Conservation (phyloP, 2,329 filamentous ascomycete species). For the Penicillium decumbens region DNA sequence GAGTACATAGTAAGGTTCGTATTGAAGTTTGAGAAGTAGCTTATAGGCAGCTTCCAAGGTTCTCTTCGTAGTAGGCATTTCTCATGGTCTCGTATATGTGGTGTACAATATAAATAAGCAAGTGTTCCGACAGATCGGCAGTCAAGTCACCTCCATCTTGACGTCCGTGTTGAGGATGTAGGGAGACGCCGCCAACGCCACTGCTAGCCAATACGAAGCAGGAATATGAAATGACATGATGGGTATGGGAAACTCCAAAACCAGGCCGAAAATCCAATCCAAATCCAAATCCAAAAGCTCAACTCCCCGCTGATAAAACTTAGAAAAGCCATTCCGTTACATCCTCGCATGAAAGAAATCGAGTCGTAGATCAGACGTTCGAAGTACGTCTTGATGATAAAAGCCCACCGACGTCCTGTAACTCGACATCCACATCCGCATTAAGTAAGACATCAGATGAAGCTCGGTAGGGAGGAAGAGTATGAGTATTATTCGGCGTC, state of each 20-base stretch:
- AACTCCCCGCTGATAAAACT: neutral
- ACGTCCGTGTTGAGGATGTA: neutral
- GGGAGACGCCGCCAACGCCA: slow-evolving; percentile 11
- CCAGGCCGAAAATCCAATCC: neutral
- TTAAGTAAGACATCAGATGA: slow-evolving; percentile 19
- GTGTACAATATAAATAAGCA: slow-evolving; percentile 4
- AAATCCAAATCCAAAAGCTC: neutral
- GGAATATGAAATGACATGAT: neutral
- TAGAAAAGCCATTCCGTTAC: neutral
- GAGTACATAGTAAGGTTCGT: neutral
- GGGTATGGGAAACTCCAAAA: slow-evolving; percentile 1
- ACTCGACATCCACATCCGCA: slow-evolving; percentile 24
- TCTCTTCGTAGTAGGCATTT: neutral
- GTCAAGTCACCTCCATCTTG: neutral
- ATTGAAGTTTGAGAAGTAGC: neutral
- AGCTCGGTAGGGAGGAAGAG: slow-evolving; percentile 20
- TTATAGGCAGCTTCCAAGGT: neutral
- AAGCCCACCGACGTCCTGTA: slow-evolving; percentile 45
- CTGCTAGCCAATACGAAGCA: slow-evolving; percentile 11
- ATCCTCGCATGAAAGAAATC: neutral
- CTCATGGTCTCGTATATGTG: neutral
- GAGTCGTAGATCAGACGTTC: neutral
- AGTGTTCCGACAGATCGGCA: neutral
- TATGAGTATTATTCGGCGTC: neutral
- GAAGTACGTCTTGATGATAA: slow-evolving; percentile 22